Conservation (phyloP, 202 grass and related monocot species). For the Miscanthus sacchariflorus region DNA sequence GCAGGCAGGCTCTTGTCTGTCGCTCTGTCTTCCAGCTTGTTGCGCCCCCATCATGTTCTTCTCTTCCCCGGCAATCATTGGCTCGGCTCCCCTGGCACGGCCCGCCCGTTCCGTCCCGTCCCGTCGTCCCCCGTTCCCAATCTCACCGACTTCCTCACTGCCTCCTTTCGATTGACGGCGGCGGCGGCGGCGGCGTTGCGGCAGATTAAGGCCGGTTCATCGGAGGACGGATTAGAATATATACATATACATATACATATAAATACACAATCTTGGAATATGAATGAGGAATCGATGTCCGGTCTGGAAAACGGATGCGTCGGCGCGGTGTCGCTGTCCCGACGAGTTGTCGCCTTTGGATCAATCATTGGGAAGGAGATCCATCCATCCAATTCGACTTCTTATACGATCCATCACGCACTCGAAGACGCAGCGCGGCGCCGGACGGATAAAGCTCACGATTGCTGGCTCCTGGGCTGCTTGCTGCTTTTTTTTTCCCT, state of each 20-base stretch:
- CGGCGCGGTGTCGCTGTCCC: conserved; percentile 72
- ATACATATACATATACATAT: no score
- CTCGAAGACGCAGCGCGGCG: conserved; percentile 26
- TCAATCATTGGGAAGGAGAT: conserved; percentile 79
- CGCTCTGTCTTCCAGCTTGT: conserved; percentile 53
- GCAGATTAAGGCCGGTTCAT: conserved; percentile 28
- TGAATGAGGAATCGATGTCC: not conserved
- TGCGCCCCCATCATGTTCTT: conserved; percentile 46
- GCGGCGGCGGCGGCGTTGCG: not conserved
- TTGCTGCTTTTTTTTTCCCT: not conserved
- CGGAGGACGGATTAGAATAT: not conserved
- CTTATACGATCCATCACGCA: conserved; percentile 11
- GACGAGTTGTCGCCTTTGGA: conserved; percentile 56
- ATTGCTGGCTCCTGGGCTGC: conserved; percentile 24
- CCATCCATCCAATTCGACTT: conserved; percentile 36
- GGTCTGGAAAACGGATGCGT: conserved; percentile 31
- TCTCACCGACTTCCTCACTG: not conserved
- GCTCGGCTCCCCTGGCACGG: not conserved
- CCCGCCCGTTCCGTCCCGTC: not conserved
- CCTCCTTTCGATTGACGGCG: not conserved
- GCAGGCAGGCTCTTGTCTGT: not conserved
- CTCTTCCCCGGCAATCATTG: conserved; percentile 57
- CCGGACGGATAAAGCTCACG: conserved; percentile 30
- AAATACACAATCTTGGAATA: conserved; percentile 23
- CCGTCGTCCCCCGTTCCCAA: not conserved